phyloP scores from a whole-genome alignment of 331 rosid species.

The Acacia concinna region DNA sequence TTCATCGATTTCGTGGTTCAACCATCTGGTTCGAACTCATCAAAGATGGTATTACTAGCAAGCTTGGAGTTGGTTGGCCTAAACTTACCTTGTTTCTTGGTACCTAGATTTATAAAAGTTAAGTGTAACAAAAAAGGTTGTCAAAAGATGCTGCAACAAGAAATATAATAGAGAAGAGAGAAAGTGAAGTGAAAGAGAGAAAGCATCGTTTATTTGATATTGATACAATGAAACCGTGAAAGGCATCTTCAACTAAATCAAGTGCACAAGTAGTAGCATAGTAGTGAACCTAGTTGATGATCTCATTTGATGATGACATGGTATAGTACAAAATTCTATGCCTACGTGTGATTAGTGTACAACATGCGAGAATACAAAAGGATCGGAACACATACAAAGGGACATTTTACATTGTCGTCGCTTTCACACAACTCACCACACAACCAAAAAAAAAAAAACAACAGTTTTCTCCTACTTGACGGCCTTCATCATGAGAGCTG shows the following conservation, averaged over 20 bases:
- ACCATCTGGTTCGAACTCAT: neutral
- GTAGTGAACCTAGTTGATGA: neutral
- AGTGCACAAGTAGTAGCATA: neutral
- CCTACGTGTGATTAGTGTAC: neutral
- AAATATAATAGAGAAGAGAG: neutral
- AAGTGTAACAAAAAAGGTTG: neutral
- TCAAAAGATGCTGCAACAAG: neutral
- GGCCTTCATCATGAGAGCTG: conserved; percentile 46
- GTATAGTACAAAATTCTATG: neutral
- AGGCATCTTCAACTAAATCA: neutral
- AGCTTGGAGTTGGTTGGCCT: neutral
- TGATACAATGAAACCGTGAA: neutral
- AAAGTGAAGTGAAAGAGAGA: neutral
- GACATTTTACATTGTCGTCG: conserved; percentile 22
- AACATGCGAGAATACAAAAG: neutral
- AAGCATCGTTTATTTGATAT: neutral
- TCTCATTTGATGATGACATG: neutral
- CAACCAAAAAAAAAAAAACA: neutral
- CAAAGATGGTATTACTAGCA: neutral
- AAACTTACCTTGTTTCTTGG: neutral
- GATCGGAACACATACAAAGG: neutral
- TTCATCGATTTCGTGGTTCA: neutral
- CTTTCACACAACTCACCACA: neutral
- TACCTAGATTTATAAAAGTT: neutral
- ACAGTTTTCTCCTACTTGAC: conserved; percentile 37